These are phyloP conservation scores for Arthrobotrys pseudoclavata DNA, from an alignment of 2,329 filamentous ascomycete species.

Conservation along the genomic window DNA sequence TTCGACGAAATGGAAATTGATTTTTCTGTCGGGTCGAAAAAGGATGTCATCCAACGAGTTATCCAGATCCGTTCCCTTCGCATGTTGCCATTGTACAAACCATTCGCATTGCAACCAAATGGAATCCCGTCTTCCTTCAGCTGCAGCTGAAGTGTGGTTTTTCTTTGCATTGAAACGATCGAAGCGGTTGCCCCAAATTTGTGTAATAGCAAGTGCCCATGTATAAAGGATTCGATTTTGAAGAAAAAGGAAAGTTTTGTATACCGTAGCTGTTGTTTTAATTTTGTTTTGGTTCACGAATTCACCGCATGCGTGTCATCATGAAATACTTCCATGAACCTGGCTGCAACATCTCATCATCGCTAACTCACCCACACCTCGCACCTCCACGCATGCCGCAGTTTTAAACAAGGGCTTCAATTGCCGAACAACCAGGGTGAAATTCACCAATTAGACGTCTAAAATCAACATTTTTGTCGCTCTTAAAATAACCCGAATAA, in stretches of 20 bases:
- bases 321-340: constrained; percentile 26
- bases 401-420: constrained; percentile 6
- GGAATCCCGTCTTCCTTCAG: background rate
- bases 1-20: background rate
- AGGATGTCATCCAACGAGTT: constrained; percentile 1
- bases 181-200: background rate
- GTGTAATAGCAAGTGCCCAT: background rate
- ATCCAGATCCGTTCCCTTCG: constrained; percentile 11
- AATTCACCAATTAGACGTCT: background rate
- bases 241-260: background rate
- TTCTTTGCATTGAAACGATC: background rate
- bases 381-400: background rate
- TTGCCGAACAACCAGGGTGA: background rate
- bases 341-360: constrained; percentile 11
- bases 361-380: too few species aligned
- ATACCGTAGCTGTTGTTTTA: too few species aligned
- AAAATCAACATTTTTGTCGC: background rate
- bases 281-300: constrained; percentile 12
- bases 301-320: constrained; percentile 32
- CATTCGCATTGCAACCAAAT: constrained; percentile 10
- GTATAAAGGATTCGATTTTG: constrained; percentile 2
- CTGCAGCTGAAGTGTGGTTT: constrained; percentile 5
- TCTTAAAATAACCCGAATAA: background rate
- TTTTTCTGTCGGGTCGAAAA: background rate
- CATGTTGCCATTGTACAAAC: constrained; percentile 8